phyloP scores from a whole-genome alignment of 2,329 filamentous ascomycete species.

The Penicillium concentricum region DNA sequence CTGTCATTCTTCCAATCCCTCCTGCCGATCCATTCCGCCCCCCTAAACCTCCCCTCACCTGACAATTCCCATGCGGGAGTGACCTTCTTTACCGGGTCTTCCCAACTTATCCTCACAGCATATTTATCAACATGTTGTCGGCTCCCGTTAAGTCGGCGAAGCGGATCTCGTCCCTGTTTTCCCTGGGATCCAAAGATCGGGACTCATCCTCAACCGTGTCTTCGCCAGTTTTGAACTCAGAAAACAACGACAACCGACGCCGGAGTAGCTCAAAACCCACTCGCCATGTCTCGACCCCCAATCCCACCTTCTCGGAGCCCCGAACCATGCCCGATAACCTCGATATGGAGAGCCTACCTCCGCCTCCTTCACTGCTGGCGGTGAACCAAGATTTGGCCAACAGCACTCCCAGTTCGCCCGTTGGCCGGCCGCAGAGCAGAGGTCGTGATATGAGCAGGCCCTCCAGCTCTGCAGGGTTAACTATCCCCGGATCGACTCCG shows the following conservation, averaged over 20 bases:
- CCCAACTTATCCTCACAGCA: conserved; percentile 1
- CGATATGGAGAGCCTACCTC: conserved; percentile 34
- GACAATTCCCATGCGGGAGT: conserved; percentile 16
- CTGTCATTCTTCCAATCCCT: conserved; percentile 33
- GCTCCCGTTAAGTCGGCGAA: conserved; percentile 45
- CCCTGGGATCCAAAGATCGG: conserved; percentile 39
- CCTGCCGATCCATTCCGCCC: conserved; percentile 40
- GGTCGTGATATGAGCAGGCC: conserved; percentile 37
- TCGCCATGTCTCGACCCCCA: conserved; percentile 36
- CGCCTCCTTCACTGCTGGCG: conserved; percentile 41
- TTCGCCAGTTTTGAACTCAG: conserved; percentile 13
- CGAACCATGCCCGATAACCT: conserved; percentile 29
- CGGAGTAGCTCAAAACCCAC: conserved; percentile 34
- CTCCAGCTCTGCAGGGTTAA: conserved; percentile 34
- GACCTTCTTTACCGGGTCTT: conserved; percentile 7
- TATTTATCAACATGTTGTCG: conserved; percentile 34
- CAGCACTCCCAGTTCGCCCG: conserved; percentile 32
- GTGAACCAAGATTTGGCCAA: conserved; percentile 39
- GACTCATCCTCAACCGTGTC: conserved; percentile 29
- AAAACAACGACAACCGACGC: conserved; percentile 22
- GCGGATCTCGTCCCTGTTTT: conserved; percentile 49
- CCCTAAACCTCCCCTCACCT: conserved; percentile 6
- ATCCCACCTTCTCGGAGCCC: conserved; percentile 28
- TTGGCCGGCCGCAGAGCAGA: conserved; percentile 37
- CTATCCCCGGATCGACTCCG: conserved; percentile 34